Base-by-base conservation (phyloP, 169 alveolate species). In the Cryptosporidium meleagridis region DNA sequence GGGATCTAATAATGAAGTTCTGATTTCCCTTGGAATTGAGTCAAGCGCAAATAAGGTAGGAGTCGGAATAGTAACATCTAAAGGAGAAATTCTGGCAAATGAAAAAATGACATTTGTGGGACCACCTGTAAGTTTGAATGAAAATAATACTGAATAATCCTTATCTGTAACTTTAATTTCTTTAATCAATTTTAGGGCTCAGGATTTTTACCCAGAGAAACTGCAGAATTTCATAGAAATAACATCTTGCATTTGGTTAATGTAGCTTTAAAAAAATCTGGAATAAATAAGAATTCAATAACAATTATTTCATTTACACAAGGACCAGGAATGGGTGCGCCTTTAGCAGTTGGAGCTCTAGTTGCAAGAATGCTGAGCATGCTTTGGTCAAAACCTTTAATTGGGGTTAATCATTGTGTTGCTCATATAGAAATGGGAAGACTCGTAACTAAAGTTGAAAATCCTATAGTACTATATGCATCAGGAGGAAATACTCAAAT, bases 281-380 rank as follows among this genome's bases (percentile, higher is more conserved):
- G 96, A 4, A 91, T 97, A 52, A 95, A 92, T 31, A 89, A 97
- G 39, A 73, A 92, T 29, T 96, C 96, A 73, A 95, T 97, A 33
- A 62, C 93, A 23, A 91, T 97, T 69, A 95, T 98, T 69, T 96
- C 99, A 31, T 98, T 97, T 85, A 98, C 99, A 33, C 97, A 96
- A 93, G 99, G 99, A 3, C 99, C 99, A n/a, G 99, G 99, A 48
- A 97, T 98, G 97, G 99, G 99, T 3, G 97, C 97, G 51, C 99
- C 99, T 16, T 93, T 98, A 26, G 93, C 97, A 48, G 99, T 98
- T 9, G 99, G 99, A 31, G 99, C 99, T 18, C 72, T 97, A 23
- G 98, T 98, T 29, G 97, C 98, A 5, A 95, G 99, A 87, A 97
- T 99, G 14, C 89, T 98, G 69, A 93, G 98, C 65, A 94, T 94